Conservation (phyloP, 2,329 filamentous ascomycete species). For the Arthrobotrys pseudoclavata region DNA sequence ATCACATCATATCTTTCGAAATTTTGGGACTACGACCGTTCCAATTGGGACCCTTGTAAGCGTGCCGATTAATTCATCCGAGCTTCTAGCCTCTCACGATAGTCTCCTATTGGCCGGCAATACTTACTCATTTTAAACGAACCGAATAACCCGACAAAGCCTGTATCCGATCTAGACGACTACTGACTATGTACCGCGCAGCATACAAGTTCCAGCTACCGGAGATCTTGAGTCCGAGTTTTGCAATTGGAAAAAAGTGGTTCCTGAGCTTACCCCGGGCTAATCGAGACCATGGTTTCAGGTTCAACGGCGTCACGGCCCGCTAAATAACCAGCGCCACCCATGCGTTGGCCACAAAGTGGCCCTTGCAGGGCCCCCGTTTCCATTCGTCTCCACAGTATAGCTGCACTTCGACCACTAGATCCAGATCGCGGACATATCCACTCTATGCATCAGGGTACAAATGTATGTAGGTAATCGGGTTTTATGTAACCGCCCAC, state of each 20-base stretch:
- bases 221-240: conserved; percentile 51
- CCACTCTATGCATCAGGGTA: neutral
- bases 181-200: no score
- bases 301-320: conserved; percentile 54
- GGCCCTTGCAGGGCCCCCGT: conserved; percentile 30
- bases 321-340: conserved; percentile 35
- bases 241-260: conserved; percentile 21
- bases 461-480: conserved; percentile 9
- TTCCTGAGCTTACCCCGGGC: conserved; percentile 28
- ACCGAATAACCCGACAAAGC: no score
- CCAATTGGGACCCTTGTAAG: neutral
- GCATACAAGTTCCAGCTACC: neutral
- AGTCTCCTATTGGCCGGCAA: no score
- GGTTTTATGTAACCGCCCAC: conserved; percentile 28
- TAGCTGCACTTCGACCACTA: neutral
- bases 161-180: no score
- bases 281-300: conserved; percentile 56
- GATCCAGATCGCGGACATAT: conserved; percentile 4
- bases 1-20: neutral
- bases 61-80: no score
- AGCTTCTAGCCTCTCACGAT: no score
- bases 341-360: conserved; percentile 40
- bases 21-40: neutral
- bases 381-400: conserved; percentile 37
- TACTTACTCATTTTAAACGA: no score